Evolutionary conservation across 176 grass and related monocot species (phyloP), one percentile per base, ranked within the genome.

Genomic region (Bromus sterilis): DNA sequence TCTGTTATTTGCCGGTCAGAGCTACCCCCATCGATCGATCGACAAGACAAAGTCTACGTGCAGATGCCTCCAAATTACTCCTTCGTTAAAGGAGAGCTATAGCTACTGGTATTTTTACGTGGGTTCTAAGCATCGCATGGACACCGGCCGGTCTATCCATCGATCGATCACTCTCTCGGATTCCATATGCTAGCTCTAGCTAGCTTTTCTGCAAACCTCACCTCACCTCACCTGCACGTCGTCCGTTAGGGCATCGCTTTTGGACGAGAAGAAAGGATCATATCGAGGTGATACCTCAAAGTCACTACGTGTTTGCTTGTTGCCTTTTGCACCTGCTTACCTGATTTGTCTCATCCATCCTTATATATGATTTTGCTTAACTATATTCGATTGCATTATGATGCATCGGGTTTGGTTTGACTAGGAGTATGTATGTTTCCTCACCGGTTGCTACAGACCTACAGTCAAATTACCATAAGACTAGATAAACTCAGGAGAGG

Each of bases 191-290:
- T 77, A 82, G 60, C 84, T 76, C 44, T 71, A n/a, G 20, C 66
- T 23, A 84, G 24, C 48, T 14, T 63, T 71, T 71, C 48, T 51
- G 48, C 6, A 20, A 20, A 71, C n/a, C n/a, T n/a, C n/a, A n/a
- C n/a, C n/a, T n/a, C n/a, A 71, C 66, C 86, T 73, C 57, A 37
- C 73, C 83, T 39, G 43, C 64, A 82, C 56, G 78, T 73, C 70
- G 49, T 61, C 78, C 58, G 87, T 57, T 86, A 73, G 57, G 30
- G 78, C 88, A 31, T 89, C 88, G 74, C 78, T 86, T 86, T 82
- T 86, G 44, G 35, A 62, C 78, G 80, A 86, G 56, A 66, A 86
- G 56, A 66, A 82, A 61, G 70, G 20, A 67, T 2, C n/a, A n/a
- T n/a, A n/a, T n/a, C 12, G 26, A 62, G 62, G 32, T 66, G 59